A percentile compares a stretch with the other conserved stretches of the same genome.
Conservation (phyloP, 1,139 yeast genomes). For the Taiozyma sp. region DNA sequence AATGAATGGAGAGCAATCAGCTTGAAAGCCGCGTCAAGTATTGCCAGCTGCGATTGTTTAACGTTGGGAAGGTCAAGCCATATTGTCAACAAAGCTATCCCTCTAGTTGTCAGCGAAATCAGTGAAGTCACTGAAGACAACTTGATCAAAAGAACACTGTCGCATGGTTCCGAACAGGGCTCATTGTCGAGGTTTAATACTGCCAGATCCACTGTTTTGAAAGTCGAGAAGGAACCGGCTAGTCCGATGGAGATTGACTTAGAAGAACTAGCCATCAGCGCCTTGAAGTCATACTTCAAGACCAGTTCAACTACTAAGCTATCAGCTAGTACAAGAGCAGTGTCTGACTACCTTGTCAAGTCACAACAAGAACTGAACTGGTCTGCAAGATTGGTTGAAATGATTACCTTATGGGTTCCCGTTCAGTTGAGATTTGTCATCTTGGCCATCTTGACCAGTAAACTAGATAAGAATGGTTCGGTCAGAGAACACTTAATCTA, state of each 20-base stretch:
- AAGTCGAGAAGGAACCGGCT: conserved; percentile 1
- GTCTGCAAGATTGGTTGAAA: conserved; percentile 54
- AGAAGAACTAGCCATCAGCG: conserved; percentile 33
- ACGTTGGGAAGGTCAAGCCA: conserved; percentile 10
- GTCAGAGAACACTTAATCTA: conserved; percentile 36
- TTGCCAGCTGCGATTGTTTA: conserved; percentile 17
- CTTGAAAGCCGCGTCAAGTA: conserved; percentile 17
- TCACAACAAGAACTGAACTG: conserved; percentile 31
- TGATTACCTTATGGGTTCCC: conserved; percentile 76
- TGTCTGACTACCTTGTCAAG: conserved; percentile 33
- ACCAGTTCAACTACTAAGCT: conserved; percentile 47
- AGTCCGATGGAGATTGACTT: conserved; percentile 20
- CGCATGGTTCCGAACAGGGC: conserved; percentile 15
- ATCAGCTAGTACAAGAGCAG: conserved; percentile 39
- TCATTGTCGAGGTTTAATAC: conserved; percentile 18
- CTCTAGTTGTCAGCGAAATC: conserved; percentile 16
- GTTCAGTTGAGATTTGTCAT: conserved; percentile 80
- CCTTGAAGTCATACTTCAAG: conserved; percentile 44
- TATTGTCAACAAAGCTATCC: conserved; percentile 14
- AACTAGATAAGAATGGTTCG: conserved; percentile 19
- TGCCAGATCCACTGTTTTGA: conserved; percentile 4
- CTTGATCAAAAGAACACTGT: conserved; percentile 12
- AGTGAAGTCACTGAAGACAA: conserved; percentile 12
- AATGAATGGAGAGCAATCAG: conserved; percentile 21
- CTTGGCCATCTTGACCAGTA: conserved; percentile 37